Evolutionary conservation across 306 rosid genomes (phyloP).

Genomic region (Senna tora): DNA sequence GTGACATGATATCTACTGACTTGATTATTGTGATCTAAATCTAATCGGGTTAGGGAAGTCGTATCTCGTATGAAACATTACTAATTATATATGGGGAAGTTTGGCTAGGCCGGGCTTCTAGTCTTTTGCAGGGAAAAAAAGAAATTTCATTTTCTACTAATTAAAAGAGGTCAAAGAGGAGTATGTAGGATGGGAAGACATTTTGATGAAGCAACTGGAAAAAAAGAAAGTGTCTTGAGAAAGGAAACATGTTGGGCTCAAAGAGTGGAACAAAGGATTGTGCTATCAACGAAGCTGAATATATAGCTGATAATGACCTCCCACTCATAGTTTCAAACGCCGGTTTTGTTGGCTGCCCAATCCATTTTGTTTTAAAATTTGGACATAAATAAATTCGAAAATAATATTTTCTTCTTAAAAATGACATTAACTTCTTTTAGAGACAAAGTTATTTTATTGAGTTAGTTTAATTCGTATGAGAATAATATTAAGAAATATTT

Average conservation of each 20-base stretch:
- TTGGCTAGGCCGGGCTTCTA: neutral
- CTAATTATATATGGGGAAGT: neutral
- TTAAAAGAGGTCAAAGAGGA: neutral
- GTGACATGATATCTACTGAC: neutral
- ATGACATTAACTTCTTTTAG: too few species aligned
- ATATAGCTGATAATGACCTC: too few species aligned
- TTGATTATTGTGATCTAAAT: neutral
- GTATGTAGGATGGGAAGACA: neutral
- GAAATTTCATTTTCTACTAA: neutral
- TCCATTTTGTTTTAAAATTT: neutral
- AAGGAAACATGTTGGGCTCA: constrained; percentile 12
- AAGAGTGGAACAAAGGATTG: neutral
- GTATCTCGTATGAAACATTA: neutral
- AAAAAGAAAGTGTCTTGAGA: neutral
- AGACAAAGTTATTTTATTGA: too few species aligned
- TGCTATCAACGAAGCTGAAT: neutral
- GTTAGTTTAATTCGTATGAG: too few species aligned
- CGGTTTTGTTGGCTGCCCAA: constrained; percentile 21
- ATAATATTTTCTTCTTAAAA: too few species aligned
- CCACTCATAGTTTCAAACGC: constrained; percentile 7
- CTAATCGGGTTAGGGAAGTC: neutral
- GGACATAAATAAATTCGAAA: too few species aligned
- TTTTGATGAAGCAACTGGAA: neutral
- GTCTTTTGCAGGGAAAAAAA: neutral
- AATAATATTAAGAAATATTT: too few species aligned